Evolutionary conservation across 2,329 filamentous ascomycete species (phyloP).

Genomic region (Monosporascus sp.): DNA sequence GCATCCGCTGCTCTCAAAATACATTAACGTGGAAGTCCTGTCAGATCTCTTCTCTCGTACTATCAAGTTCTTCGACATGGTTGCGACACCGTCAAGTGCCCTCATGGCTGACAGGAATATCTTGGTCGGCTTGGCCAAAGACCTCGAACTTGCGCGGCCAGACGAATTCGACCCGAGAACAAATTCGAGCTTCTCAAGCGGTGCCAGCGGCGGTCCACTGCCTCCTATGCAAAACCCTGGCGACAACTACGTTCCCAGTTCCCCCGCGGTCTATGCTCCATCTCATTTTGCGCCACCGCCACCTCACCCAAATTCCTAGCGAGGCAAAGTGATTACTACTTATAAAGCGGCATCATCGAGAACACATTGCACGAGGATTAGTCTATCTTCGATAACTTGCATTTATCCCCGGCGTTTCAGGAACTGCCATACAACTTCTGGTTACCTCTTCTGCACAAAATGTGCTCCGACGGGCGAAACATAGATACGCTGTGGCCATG

Average conservation of each 20-base stretch:
- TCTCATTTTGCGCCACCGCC: conserved; percentile 9
- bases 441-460: conserved; percentile 7
- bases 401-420: conserved; percentile 14
- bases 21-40: conserved; percentile 52
- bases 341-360: too few relatives aligned
- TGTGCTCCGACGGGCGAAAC: not conserved
- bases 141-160: conserved; percentile 36
- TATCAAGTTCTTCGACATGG: conserved; percentile 66
- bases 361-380: too few relatives aligned
- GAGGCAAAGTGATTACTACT: not conserved
- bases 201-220: conserved; percentile 21
- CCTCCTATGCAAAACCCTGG: conserved; percentile 14
- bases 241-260: conserved; percentile 13
- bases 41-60: conserved; percentile 63
- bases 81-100: conserved; percentile 68
- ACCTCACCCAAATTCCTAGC: conserved; percentile 6
- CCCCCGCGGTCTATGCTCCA: conserved; percentile 14
- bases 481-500: too few relatives aligned
- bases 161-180: conserved; percentile 23
- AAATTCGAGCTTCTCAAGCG: conserved; percentile 39
- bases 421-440: not conserved
- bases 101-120: conserved; percentile 71
- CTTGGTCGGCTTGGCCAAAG: conserved; percentile 45
- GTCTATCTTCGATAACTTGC: not conserved
- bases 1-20: conserved; percentile 54